Percentiles rank a stretch among this genome's conserved stretches.
Conservation (phyloP, 495 filamentous ascomycete species). For the Lindgomyces ingoldianus region DNA sequence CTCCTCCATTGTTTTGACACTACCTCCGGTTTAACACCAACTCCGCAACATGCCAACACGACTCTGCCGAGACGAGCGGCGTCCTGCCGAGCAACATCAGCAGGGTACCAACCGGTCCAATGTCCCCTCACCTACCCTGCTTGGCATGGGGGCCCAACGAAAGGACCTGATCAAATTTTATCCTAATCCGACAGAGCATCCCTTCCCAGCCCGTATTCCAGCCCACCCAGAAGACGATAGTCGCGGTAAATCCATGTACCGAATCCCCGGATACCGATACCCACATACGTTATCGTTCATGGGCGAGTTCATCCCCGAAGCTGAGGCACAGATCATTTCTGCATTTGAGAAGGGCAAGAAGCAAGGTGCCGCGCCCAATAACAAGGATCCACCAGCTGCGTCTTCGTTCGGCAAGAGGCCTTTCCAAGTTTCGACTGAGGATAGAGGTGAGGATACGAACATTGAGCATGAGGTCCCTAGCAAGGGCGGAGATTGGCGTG, state of each 20-base stretch:
- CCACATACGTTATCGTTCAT: slow-evolving; percentile 10
- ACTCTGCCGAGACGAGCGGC: no score
- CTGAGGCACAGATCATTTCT: neutral
- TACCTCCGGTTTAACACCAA: no score
- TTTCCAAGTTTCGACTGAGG: neutral
- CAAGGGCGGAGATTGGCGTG: neutral
- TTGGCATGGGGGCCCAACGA: neutral
- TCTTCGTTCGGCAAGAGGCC: no score
- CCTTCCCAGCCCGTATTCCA: neutral
- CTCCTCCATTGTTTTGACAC: no score
- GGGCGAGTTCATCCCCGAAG: neutral
- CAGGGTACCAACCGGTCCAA: neutral
- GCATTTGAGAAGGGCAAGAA: slow-evolving; percentile 1
- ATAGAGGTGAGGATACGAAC: neutral
- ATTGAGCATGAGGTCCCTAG: neutral
- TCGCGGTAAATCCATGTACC: neutral
- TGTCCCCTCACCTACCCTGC: neutral
- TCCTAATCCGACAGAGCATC: neutral
- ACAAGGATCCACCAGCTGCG: no score
- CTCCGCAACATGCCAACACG: no score
- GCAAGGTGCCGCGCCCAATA: neutral
- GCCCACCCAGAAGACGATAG: neutral
- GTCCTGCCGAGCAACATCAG: neutral
- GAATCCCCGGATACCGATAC: neutral
- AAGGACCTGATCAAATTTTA: neutral